phyloP scores from a whole-genome alignment of 495 filamentous ascomycete species.

The Collariella sp. region DNA sequence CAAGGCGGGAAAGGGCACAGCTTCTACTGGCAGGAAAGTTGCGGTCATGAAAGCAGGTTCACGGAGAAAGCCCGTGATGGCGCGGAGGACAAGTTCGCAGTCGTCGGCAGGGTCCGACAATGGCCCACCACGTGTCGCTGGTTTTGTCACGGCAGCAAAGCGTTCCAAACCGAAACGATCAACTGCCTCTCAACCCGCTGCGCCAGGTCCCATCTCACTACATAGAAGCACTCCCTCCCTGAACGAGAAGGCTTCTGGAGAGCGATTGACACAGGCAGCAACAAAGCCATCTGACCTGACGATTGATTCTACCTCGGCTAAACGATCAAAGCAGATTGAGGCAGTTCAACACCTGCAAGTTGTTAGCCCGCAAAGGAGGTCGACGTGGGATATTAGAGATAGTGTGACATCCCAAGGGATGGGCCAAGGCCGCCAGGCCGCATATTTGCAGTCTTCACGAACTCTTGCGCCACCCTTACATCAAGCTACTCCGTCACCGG shows the following conservation, averaged over 20 bases:
- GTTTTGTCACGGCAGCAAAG: slow-evolving; percentile 5
- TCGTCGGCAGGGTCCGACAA: slow-evolving; percentile 27
- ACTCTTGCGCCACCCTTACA: neutral
- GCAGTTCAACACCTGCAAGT: slow-evolving; percentile 2
- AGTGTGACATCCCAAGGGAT: slow-evolving; percentile 1
- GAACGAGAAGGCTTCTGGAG: slow-evolving; percentile 34
- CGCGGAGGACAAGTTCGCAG: slow-evolving; percentile 36
- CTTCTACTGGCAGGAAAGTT: slow-evolving; percentile 27
- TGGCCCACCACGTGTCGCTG: slow-evolving; percentile 17
- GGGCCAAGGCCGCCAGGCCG: neutral
- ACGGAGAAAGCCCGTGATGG: slow-evolving; percentile 29
- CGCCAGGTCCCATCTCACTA: neutral
- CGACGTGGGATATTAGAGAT: slow-evolving; percentile 13
- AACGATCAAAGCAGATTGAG: slow-evolving; percentile 3
- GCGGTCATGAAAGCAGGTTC: slow-evolving; percentile 31
- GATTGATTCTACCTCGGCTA: slow-evolving; percentile 11
- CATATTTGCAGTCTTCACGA: neutral
- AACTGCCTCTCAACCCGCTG: neutral
- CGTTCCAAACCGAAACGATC: neutral
- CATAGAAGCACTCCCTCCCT: neutral
- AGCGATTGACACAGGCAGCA: slow-evolving; percentile 21
- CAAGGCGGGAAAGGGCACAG: slow-evolving; percentile 18
- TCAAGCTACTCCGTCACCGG: slow-evolving; percentile 2
- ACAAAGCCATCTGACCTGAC: slow-evolving; percentile 6
- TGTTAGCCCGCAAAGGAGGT: slow-evolving; percentile 10